Base-by-base conservation (phyloP, 768 basidiomycete species). In the Rhodotorula kratochvilovae region DNA sequence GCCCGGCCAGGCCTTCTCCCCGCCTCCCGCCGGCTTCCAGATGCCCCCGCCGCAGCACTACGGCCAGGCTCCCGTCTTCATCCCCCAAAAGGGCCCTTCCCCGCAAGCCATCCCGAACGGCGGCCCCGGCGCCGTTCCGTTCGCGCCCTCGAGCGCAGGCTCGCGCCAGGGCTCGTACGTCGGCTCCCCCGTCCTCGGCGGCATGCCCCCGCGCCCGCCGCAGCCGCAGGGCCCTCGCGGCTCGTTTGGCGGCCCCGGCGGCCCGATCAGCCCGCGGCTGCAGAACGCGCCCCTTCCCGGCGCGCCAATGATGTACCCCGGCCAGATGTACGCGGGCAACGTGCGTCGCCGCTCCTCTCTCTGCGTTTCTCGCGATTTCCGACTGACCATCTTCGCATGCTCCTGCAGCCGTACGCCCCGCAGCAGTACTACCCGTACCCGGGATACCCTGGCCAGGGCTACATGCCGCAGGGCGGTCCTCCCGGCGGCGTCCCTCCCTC, bases 31-130 rank as follows among this genome's bases (percentile, higher is more conserved):
- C 16, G 35, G 53, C 27, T 67, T 67, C 70, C 57, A 67, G 56
- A 63, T 63, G 56, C 57, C 65, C 46, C 51, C 64, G 35, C 66
- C 43, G 31, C 27, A 35, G 25, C n/a, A 23, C 36, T 59, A 59
- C 29, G 39, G 27, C 8, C 57, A 51, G 36, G 21, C 66, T 48
- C 58, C 58, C 19, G n/a, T 23, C 27, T 68, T 71, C 73, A 39
- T 71, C 48, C 65, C 70, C 19, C 46, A 56, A 62, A 75, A 75
- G 58, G 61, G 67, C 43, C 70, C 74, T 46, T 64, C 74, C 25
- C 67, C 71, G n/a, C 74, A 71, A 56, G 67, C 69, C 43, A 75
- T 75, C 61, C 74, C 74, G 45, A 75, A 75, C 61, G 74, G 67
- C 45, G 68, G 67, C 36, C 39, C 43, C n/a, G 43, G 60, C 31